Evolutionary conservation across 306 rosid species (phyloP).

Genomic region (Malus orientalis): DNA sequence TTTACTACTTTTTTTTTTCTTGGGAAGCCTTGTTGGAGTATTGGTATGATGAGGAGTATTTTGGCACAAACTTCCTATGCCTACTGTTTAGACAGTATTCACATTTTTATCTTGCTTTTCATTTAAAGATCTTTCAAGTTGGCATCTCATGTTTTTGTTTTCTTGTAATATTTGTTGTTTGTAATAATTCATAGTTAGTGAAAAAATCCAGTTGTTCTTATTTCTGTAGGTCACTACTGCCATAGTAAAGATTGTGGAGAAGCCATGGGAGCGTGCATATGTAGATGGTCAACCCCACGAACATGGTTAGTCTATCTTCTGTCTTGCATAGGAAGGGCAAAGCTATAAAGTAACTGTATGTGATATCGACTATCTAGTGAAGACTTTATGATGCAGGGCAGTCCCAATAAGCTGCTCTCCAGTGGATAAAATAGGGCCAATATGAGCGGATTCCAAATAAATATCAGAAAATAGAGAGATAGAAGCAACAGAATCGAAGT

Average conservation of each 20-base stretch:
- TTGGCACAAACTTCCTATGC: background rate
- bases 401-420: too few relatives aligned
- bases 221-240: slow-evolving; percentile 65
- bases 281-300: slow-evolving; percentile 69
- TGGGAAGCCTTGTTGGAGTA: too few relatives aligned
- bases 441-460: too few relatives aligned
- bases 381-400: too few relatives aligned
- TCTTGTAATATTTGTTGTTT: background rate
- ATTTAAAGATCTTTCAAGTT: background rate
- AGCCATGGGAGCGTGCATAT: slow-evolving; percentile 84
- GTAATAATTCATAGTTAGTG: background rate
- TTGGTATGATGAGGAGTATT: background rate
- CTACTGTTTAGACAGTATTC: background rate
- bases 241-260: slow-evolving; percentile 70
- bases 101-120: background rate
- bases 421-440: too few relatives aligned
- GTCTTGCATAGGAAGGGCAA: background rate
- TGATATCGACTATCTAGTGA: background rate
- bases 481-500: too few relatives aligned
- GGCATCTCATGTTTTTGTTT: background rate
- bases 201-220: slow-evolving; percentile 1
- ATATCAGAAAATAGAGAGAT: too few relatives aligned
- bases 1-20: too few relatives aligned
- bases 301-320: slow-evolving; percentile 60
- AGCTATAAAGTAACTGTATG: background rate